These are phyloP conservation scores for Strobilomyces echinocephalus DNA, from an alignment of 768 basidiomycete species.

Conservation along the genomic window DNA sequence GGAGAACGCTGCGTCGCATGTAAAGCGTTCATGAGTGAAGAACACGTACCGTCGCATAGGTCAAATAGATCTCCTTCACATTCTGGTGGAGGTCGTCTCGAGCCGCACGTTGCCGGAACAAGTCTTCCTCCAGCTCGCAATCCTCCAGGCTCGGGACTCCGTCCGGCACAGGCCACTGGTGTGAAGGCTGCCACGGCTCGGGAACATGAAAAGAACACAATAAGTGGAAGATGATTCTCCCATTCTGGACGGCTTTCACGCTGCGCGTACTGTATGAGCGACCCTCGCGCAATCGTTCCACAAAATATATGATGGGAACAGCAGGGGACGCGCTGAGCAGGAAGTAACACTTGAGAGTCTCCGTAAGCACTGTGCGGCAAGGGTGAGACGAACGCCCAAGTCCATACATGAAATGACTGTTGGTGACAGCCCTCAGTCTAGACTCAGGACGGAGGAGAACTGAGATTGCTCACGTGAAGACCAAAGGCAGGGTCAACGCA, in stretches of 20 bases:
- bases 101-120: slow-evolving; percentile 25
- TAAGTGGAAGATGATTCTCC: slow-evolving; percentile 55
- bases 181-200: slow-evolving; percentile 67
- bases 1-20: slow-evolving; percentile 26
- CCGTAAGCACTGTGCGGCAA: slow-evolving; percentile 5
- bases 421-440: neutral
- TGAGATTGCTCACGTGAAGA: slow-evolving; percentile 56
- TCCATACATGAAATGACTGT: slow-evolving; percentile 68
- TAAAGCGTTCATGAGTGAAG: slow-evolving; percentile 9
- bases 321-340: slow-evolving; percentile 68
- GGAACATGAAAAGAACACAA: slow-evolving; percentile 80
- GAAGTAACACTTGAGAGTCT: slow-evolving; percentile 65
- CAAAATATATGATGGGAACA: slow-evolving; percentile 71
- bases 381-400: neutral
- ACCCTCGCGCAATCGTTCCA: slow-evolving; percentile 72
- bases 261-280: slow-evolving; percentile 65
- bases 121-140: slow-evolving; percentile 55
- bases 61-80: slow-evolving; percentile 30
- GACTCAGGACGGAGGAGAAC: neutral
- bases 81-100: slow-evolving; percentile 32
- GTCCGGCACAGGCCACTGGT: slow-evolving; percentile 67
- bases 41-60: slow-evolving; percentile 24
- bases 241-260: slow-evolving; percentile 55
- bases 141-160: slow-evolving; percentile 51
- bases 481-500: slow-evolving; percentile 61